Base-by-base conservation (phyloP, 306 rosid genomes). In the Parietaria judaica region DNA sequence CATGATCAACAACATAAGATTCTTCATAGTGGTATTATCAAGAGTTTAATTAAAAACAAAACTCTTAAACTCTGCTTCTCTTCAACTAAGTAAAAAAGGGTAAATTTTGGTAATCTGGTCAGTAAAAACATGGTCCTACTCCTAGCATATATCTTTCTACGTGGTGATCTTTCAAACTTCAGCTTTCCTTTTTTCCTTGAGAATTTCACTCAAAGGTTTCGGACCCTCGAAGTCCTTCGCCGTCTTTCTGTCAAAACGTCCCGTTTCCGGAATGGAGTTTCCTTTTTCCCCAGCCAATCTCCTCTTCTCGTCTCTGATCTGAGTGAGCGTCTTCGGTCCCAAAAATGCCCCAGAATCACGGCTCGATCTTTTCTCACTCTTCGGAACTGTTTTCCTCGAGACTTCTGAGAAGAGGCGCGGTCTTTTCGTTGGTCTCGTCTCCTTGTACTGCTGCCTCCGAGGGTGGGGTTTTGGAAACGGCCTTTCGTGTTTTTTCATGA, bases 301-400 rank as follows among this genome's bases (percentile, higher is more conserved):
- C 70, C 49, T 70, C 82, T 74, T 86, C 78, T 76, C 91, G 63
- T 84, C 81, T 73, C 73, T 86, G 58, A 86, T 82, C 79, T 82
- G 89, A 50, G 84, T 80, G 41, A 86, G 95, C 51, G 84, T 55
- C 77, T 86, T 86, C 4, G 95, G 94, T 68, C 95, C 94, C 11
- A 79, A 70, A 73, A 84, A 90, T 66, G 69, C 45, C 54, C 64
- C 8, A 34, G 73, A 69, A 58, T 69, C 69, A 15, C 51, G 71
- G 64, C 53, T 36, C 23, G 38, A 70, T 56, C 71, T 70, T 71
- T 58, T 77, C 51, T 61, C 81, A 23, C 31, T 23, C 72, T 69
- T 78, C 50, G 46, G 51, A 44, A 58, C 50, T 7, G 76, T 71
- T 60, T 76, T 72, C 84, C 79, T 78, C 57, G 80, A 75, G 66